Percentiles rank a stretch among this genome's conserved stretches.
These are phyloP conservation scores for Lasiodiplodia citricola DNA, from an alignment of 2,329 filamentous ascomycete species.

Conservation along the genomic window DNA sequence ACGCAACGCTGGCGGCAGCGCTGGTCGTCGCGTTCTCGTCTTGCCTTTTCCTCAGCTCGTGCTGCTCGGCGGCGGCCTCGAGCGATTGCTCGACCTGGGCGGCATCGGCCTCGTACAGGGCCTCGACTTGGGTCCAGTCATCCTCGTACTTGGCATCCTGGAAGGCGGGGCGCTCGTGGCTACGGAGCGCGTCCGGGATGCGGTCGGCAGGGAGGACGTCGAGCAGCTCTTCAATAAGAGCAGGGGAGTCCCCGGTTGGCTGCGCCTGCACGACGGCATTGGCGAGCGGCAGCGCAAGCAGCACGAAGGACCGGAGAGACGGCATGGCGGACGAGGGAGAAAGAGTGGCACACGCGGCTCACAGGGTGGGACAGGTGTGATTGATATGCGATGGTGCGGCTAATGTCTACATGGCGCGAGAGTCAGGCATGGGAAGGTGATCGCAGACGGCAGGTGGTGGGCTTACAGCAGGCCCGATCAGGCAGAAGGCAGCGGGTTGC, in stretches of 20 bases:
- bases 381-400: slow-evolving; percentile 8
- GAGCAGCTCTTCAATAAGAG: slow-evolving; percentile 60
- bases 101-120: slow-evolving; percentile 65
- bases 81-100: slow-evolving; percentile 57
- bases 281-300: slow-evolving; percentile 41
- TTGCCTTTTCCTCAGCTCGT: slow-evolving; percentile 52
- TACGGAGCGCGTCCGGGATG: slow-evolving; percentile 70
- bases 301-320: slow-evolving; percentile 36
- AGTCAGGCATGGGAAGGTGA: background rate
- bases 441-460: background rate
- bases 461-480: background rate
- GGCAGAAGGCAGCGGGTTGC: slow-evolving; percentile 16
- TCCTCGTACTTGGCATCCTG: slow-evolving; percentile 70
- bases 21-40: slow-evolving; percentile 34
- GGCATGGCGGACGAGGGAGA: slow-evolving; percentile 11
- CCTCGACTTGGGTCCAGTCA: slow-evolving; percentile 65
- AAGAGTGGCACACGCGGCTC: background rate
- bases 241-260: slow-evolving; percentile 35
- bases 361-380: background rate
- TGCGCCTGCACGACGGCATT: slow-evolving; percentile 33
- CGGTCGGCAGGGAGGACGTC: slow-evolving; percentile 60
- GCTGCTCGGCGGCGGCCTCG: slow-evolving; percentile 63
- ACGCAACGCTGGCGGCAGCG: slow-evolving; percentile 22
- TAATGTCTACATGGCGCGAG: slow-evolving; percentile 14
- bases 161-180: slow-evolving; percentile 66